Conservation (phyloP, 2,329 filamentous ascomycete species). For the Ceratocystiopsis brevicomis region DNA sequence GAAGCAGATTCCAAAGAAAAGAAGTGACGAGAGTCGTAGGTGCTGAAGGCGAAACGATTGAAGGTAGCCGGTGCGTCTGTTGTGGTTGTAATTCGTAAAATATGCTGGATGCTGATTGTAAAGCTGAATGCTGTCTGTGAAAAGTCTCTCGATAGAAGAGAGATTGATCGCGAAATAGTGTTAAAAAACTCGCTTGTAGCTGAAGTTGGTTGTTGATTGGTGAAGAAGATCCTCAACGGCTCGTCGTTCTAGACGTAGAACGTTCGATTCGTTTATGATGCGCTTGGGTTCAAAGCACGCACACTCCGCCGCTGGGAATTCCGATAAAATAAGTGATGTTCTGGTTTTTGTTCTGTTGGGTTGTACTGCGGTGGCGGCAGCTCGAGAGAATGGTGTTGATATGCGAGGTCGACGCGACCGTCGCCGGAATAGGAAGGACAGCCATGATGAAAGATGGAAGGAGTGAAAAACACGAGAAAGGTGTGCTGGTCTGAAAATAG, state of each 20-base stretch:
- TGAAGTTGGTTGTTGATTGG: background rate
- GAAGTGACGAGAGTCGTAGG: background rate
- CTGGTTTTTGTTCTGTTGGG: background rate
- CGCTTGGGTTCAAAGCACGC: constrained; percentile 15
- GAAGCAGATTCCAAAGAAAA: background rate
- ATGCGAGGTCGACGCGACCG: constrained; percentile 4
- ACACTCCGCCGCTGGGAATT: constrained; percentile 35
- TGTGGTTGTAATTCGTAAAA: background rate
- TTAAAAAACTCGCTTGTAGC: background rate
- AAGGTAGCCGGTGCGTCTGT: too few relatives aligned
- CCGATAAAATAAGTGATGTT: constrained; percentile 11
- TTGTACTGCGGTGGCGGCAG: background rate
- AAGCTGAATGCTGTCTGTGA: too few relatives aligned
- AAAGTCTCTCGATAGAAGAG: background rate
- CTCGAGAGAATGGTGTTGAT: background rate
- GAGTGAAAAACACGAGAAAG: background rate
- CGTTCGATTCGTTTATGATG: too few relatives aligned
- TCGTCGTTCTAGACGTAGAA: constrained; percentile 10
- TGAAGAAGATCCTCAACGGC: constrained; percentile 1
- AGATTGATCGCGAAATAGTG: too few relatives aligned
- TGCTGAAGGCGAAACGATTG: background rate
- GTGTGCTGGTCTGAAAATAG: background rate
- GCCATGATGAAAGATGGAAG: constrained; percentile 2
- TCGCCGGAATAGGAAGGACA: constrained; percentile 1
- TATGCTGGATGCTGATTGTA: background rate